Evolutionary conservation across 2,329 filamentous ascomycete species (phyloP), one percentile per base, ranked within the genome.

Genomic region (Rasamsonia emersonii): DNA sequence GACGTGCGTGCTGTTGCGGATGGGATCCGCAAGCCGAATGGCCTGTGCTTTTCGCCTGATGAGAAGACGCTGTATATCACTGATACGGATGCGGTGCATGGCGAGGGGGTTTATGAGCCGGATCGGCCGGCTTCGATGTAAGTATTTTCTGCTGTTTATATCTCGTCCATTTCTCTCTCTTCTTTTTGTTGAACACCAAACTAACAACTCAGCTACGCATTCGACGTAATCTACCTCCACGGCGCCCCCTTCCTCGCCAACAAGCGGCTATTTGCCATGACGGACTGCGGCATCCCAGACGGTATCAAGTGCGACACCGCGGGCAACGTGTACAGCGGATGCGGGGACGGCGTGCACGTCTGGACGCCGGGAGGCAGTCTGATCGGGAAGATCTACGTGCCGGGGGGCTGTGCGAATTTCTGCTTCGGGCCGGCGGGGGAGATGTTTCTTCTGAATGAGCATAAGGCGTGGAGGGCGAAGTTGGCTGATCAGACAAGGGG

Each of bases 361-460:
- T 77, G 70, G 68, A 64, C 59, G 35, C 47, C 61, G 0, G 59
- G 59, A 0, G 72, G 71, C 1, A 59, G 47, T 3, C 43, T 71
- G 11, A 64, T 81, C 42, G 59, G 67, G 3, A 79, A 77, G 53
- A 71, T 80, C 24, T 68, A 68, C 40, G 50, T 73, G 0, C 65
- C 67, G 0, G 58, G 59, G 20, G 59, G 54, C 0, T 56, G 55
- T 3, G 64, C 67, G 3, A 72, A 71, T 43, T 71, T 72, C 44
- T 62, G 65, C 33, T 70, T 71, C 41, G 65, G 56, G 44, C 37
- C 58, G 53, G 17, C 56, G 24, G 48, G 49, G 4, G 40, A 41
- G 19, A 41, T 54, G 26, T 53, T 69, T 21, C 47, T 70, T 7
- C 61, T 70, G 31, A 62, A 68, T 4, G 66, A 67, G 38, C 56